Evolutionary conservation across 352 stramenopile genomes (phyloP).

Genomic region (Pythium apleroticum): DNA sequence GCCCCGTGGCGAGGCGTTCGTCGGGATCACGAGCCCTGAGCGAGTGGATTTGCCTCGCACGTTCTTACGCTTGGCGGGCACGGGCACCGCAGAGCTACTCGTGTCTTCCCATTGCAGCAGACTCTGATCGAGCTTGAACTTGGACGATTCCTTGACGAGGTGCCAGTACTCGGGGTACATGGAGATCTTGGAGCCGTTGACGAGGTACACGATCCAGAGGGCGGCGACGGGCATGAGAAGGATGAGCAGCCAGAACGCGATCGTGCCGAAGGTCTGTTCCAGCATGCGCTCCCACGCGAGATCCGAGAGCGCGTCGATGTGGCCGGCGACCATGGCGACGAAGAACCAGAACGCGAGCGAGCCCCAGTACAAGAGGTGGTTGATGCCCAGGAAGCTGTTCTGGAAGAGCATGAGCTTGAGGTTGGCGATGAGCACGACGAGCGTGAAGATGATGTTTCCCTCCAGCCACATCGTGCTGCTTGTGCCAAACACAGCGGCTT

Average conservation of each 20-base stretch:
- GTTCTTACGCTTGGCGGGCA: conserved; percentile 33
- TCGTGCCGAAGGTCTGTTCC: conserved; percentile 54
- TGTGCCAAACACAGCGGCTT: conserved; percentile 33
- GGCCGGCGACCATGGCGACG: conserved; percentile 53
- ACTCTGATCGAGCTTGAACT: conserved; percentile 57
- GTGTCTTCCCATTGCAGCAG: conserved; percentile 69
- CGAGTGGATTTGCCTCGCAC: conserved; percentile 19
- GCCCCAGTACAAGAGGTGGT: conserved; percentile 62
- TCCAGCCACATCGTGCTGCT: conserved; percentile 74
- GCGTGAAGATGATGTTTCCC: conserved; percentile 79
- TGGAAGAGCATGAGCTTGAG: conserved; percentile 79
- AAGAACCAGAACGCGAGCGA: conserved; percentile 67
- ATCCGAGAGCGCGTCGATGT: conserved; percentile 57
- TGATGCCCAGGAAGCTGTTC: conserved; percentile 70
- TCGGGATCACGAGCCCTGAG: conserved; percentile 41
- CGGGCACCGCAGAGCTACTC: conserved; percentile 46
- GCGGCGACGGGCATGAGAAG: conserved; percentile 54
- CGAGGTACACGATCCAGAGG: conserved; percentile 52
- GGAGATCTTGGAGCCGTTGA: conserved; percentile 52
- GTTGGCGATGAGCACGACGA: conserved; percentile 78
- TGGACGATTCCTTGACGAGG: conserved; percentile 70
- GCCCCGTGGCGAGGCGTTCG: conserved; percentile 22
- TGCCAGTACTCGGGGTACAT: conserved; percentile 81
- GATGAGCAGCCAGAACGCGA: conserved; percentile 58
- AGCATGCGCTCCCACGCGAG: conserved; percentile 75